Conservation (phyloP, 495 filamentous ascomycete species). For the Podospora appendiculata region DNA sequence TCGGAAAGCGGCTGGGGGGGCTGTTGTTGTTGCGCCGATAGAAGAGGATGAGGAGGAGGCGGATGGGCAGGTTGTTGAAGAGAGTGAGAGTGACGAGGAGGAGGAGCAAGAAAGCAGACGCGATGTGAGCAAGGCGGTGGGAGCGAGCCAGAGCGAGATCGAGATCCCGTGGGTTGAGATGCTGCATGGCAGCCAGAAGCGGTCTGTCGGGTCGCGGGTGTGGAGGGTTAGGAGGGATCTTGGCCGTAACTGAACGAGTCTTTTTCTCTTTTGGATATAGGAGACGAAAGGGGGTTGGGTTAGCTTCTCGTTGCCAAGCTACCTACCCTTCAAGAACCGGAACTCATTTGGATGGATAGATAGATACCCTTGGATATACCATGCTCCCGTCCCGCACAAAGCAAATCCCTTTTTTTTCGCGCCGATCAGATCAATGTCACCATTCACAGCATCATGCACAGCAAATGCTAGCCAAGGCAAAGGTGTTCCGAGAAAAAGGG, state of each 20-base stretch:
- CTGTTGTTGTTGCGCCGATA: neutral
- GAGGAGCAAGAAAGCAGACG: conserved; percentile 7
- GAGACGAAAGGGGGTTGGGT: neutral
- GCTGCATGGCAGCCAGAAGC: conserved; percentile 37
- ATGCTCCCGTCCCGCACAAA: too few species aligned
- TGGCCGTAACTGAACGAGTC: conserved; percentile 18
- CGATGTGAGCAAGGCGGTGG: conserved; percentile 10
- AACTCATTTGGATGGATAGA: too few species aligned
- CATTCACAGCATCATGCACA: too few species aligned
- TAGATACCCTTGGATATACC: too few species aligned
- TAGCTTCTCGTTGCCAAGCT: neutral
- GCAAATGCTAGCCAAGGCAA: too few species aligned
- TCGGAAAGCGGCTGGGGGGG: conserved; percentile 1
- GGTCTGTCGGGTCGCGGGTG: conserved; percentile 41
- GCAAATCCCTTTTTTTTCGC: too few species aligned
- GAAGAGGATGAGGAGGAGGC: neutral
- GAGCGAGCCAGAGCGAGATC: conserved; percentile 7
- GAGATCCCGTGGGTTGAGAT: conserved; percentile 45
- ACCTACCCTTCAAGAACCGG: too few species aligned
- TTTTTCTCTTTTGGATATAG: neutral
- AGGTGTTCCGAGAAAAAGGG: too few species aligned
- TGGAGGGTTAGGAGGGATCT: conserved; percentile 51
- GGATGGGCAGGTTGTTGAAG: conserved; percentile 4
- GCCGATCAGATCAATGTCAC: too few species aligned
- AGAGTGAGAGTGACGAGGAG: conserved; percentile 6